phyloP scores from a whole-genome alignment of 108 stramenopile genomes.

The Nannochloropsis salina region DNA sequence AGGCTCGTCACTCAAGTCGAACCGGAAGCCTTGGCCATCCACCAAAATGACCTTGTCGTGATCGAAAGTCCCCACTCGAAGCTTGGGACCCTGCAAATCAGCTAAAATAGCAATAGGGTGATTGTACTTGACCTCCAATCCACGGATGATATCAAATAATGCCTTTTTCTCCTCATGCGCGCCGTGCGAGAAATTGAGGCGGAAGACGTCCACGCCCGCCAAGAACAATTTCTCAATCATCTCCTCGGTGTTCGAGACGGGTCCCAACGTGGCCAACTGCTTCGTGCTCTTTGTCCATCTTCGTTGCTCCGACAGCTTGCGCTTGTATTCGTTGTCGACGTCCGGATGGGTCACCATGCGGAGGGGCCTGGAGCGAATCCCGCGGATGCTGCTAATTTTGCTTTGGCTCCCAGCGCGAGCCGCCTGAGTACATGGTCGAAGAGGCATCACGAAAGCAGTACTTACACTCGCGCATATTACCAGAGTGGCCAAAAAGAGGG shows the following conservation, averaged over 20 bases:
- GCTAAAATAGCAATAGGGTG: conserved; percentile 89
- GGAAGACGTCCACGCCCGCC: conserved; percentile 87
- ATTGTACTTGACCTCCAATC: conserved; percentile 75
- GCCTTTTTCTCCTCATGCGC: conserved; percentile 88
- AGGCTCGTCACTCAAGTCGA: conserved; percentile 71
- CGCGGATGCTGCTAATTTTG: background rate
- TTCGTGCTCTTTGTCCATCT: conserved; percentile 2
- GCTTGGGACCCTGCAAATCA: conserved; percentile 88
- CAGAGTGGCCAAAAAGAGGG: background rate
- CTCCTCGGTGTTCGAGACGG: conserved; percentile 70
- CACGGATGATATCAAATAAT: conserved; percentile 56
- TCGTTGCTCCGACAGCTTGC: conserved; percentile 17
- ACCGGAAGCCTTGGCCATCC: conserved; percentile 72
- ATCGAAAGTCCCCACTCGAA: conserved; percentile 80
- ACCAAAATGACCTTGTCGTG: conserved; percentile 57
- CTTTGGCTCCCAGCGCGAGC: background rate
- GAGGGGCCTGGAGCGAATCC: background rate
- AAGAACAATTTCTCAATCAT: conserved; percentile 89
- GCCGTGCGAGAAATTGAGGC: conserved; percentile 91
- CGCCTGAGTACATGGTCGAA: background rate
- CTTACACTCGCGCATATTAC: background rate
- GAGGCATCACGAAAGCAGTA: background rate
- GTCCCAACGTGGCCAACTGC: conserved; percentile 85
- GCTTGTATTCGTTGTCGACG: conserved; percentile 15
- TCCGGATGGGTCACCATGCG: background rate